These are phyloP conservation scores for Apiospora marii DNA, from an alignment of 2,329 filamentous ascomycete genomes.

Conservation along the genomic window DNA sequence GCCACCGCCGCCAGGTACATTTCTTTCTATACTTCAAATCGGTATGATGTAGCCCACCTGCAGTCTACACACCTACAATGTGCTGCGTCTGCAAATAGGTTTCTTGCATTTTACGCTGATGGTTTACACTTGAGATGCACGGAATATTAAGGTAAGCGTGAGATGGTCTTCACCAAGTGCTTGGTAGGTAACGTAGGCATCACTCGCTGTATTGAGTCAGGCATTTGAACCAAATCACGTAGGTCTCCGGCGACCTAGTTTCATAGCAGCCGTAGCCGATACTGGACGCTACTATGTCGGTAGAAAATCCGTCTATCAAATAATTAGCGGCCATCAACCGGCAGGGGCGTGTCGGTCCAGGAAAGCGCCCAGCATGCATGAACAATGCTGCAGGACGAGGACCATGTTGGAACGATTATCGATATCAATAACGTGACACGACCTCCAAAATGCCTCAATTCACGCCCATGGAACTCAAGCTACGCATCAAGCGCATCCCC, in stretches of 20 bases:
- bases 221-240: background rate
- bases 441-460: slow-evolving; percentile 28
- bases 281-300: background rate
- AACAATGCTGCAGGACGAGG: background rate
- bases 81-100: too few relatives aligned
- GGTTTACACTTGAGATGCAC: too few relatives aligned
- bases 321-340: background rate
- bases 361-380: background rate
- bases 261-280: background rate
- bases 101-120: too few relatives aligned
- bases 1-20: background rate
- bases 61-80: too few relatives aligned
- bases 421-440: background rate
- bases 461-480: slow-evolving; percentile 28
- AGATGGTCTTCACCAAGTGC: too few relatives aligned
- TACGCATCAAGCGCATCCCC: slow-evolving; percentile 26
- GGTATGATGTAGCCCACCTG: too few relatives aligned
- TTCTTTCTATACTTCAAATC: too few relatives aligned
- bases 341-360: background rate
- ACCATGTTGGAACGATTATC: background rate
- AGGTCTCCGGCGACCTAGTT: background rate
- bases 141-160: too few relatives aligned
- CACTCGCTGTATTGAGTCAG: too few relatives aligned
- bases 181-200: too few relatives aligned
- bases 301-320: background rate